Conservation (phyloP, 2,329 filamentous ascomycete species). For the Tolypocladium tropicale region DNA sequence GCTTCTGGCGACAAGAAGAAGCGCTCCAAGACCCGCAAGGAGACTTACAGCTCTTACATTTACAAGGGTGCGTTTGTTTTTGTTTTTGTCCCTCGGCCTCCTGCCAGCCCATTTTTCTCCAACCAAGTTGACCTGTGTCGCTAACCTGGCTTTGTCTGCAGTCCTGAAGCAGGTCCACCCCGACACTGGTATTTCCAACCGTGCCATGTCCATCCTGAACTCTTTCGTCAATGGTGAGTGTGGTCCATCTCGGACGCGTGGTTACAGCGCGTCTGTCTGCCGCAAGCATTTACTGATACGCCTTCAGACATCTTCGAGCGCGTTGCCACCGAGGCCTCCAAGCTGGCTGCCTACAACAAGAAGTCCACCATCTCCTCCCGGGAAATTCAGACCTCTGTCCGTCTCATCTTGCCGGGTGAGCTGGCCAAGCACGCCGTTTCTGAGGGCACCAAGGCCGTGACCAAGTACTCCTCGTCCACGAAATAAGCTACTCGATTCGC, state of each 20-base stretch:
- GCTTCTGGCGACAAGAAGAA: slow-evolving; percentile 99
- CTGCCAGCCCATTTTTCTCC: too few relatives aligned
- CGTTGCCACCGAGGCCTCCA: slow-evolving; percentile 95
- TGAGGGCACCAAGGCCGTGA: slow-evolving; percentile 99
- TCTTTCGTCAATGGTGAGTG: slow-evolving; percentile 94
- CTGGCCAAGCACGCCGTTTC: slow-evolving; percentile 99
- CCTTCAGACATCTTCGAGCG: slow-evolving; percentile 91
- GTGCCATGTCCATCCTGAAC: slow-evolving; percentile 99
- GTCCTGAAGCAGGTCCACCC: slow-evolving; percentile 99
- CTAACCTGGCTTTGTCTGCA: slow-evolving; percentile 24
- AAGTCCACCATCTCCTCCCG: slow-evolving; percentile 99
- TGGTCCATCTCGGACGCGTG: not conserved
- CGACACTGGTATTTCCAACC: slow-evolving; percentile 99
- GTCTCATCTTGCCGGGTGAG: slow-evolving; percentile 95
- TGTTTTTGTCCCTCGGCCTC: not conserved
- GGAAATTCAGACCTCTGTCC: slow-evolving; percentile 98
- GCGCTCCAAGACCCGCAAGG: slow-evolving; percentile 99
- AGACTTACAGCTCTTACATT: slow-evolving; percentile 99
- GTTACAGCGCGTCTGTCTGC: not conserved
- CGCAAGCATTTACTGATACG: not conserved
- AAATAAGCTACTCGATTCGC: slow-evolving; percentile 60
- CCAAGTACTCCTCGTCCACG: slow-evolving; percentile 99
- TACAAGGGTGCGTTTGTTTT: slow-evolving; percentile 97
- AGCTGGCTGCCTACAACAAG: slow-evolving; percentile 99
- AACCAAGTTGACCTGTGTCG: not conserved